Conservation (phyloP, 2,329 filamentous ascomycete species). For the Trichoderma aggressivum region DNA sequence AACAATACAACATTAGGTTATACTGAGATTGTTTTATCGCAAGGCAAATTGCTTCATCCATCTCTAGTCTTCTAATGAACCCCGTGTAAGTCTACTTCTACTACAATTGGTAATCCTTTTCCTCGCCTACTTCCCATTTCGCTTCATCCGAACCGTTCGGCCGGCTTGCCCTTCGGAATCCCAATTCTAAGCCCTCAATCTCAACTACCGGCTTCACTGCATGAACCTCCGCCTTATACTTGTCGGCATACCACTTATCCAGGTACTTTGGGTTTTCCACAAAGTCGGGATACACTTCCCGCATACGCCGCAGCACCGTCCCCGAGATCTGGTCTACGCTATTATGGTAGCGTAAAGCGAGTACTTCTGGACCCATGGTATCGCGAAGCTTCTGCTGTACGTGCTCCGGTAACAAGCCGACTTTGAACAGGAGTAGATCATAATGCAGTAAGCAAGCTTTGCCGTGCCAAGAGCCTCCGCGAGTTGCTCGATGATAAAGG, state of each 20-base stretch:
- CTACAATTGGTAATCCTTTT: slow-evolving; percentile 30
- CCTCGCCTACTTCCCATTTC: slow-evolving; percentile 52
- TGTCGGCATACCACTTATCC: slow-evolving; percentile 47
- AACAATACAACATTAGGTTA: too few relatives aligned
- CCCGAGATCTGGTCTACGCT: slow-evolving; percentile 64
- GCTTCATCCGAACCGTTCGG: slow-evolving; percentile 57
- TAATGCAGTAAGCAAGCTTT: slow-evolving; percentile 65
- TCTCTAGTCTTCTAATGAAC: background rate
- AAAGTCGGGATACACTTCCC: slow-evolving; percentile 50
- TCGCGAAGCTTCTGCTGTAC: slow-evolving; percentile 52
- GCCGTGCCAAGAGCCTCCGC: slow-evolving; percentile 64
- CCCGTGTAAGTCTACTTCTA: background rate
- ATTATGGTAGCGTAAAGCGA: slow-evolving; percentile 56
- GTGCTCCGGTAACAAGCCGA: slow-evolving; percentile 53
- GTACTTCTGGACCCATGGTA: slow-evolving; percentile 51
- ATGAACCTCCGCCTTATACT: slow-evolving; percentile 39
- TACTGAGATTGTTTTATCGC: background rate
- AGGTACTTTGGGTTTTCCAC: slow-evolving; percentile 47
- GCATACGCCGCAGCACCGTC: slow-evolving; percentile 54
- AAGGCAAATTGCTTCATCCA: background rate
- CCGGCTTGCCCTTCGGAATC: slow-evolving; percentile 42
- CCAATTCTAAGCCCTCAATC: slow-evolving; percentile 42
- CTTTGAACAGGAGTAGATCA: slow-evolving; percentile 61
- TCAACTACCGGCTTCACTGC: slow-evolving; percentile 45
- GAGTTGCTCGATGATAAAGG: slow-evolving; percentile 58